A percentile compares a stretch with the other conserved stretches of the same genome.
phyloP scores from a whole-genome alignment of 2,329 filamentous ascomycete species.

The Ambrosiella xylebori region DNA sequence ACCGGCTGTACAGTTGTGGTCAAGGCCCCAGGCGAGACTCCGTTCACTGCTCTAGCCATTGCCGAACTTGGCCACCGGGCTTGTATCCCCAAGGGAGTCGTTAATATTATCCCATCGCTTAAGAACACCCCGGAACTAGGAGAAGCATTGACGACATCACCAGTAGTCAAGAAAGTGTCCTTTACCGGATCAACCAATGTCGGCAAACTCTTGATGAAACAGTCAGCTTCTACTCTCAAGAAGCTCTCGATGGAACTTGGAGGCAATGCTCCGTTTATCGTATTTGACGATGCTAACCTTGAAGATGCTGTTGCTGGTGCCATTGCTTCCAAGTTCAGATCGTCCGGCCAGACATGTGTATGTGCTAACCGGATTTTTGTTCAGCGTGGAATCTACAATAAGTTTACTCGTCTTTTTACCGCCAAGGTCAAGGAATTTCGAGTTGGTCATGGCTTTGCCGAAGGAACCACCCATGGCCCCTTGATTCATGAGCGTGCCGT shows the following conservation, averaged over 20 bases:
- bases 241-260: conserved; percentile 74
- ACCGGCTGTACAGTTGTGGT: conserved; percentile 90
- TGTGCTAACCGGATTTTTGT: conserved; percentile 74
- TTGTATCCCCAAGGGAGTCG: conserved; percentile 75
- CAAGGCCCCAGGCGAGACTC: conserved; percentile 84
- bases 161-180: conserved; percentile 70
- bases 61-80: conserved; percentile 75
- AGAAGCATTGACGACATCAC: conserved; percentile 49
- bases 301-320: conserved; percentile 71
- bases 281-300: conserved; percentile 88
- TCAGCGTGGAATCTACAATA: conserved; percentile 60
- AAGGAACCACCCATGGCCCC: conserved; percentile 60
- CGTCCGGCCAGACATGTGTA: conserved; percentile 89
- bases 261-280: conserved; percentile 89
- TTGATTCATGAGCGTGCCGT: conserved; percentile 74
- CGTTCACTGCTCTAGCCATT: conserved; percentile 74
- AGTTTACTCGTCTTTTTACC: conserved; percentile 50
- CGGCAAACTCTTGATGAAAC: conserved; percentile 70
- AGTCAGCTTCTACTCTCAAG: conserved; percentile 72
- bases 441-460: conserved; percentile 56
- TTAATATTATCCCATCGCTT: conserved; percentile 72
- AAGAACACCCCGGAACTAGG: conserved; percentile 70
- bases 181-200: conserved; percentile 71
- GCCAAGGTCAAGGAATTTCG: conserved; percentile 58
- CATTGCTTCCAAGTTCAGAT: conserved; percentile 78